Percentiles rank a stretch among this genome's conserved stretches.
These are phyloP conservation scores for Scorias spongiosa DNA, from an alignment of 2,329 filamentous ascomycete species.

Conservation along the genomic window DNA sequence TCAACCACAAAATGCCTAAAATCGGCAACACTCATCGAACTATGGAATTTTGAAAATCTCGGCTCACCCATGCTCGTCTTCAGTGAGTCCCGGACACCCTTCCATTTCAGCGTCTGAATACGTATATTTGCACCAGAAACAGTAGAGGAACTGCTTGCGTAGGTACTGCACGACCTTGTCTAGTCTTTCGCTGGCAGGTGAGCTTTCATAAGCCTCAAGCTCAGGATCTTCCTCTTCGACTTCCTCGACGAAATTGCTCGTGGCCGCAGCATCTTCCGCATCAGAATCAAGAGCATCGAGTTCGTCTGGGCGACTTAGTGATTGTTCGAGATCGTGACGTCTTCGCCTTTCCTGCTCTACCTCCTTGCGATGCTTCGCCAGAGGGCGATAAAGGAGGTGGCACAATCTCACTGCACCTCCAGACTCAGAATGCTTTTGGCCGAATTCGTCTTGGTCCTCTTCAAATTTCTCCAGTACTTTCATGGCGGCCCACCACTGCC, in stretches of 20 bases:
- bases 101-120: conserved; percentile 66
- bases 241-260: conserved; percentile 48
- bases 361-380: conserved; percentile 55
- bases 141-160: conserved; percentile 60
- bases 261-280: conserved; percentile 52
- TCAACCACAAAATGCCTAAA: too few species aligned
- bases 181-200: conserved; percentile 53
- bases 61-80: conserved; percentile 60
- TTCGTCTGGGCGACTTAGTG: conserved; percentile 45
- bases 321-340: conserved; percentile 51
- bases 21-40: too few species aligned
- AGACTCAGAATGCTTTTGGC: conserved; percentile 1
- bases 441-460: conserved; percentile 29
- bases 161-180: conserved; percentile 52
- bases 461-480: conserved; percentile 67
- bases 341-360: conserved; percentile 52
- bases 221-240: conserved; percentile 70
- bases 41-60: not conserved
- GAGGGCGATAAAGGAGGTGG: conserved; percentile 64
- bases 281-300: conserved; percentile 58
- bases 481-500: conserved; percentile 61
- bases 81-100: conserved; percentile 72
- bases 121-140: conserved; percentile 86
- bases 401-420: conserved; percentile 34
- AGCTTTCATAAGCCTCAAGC: conserved; percentile 60